Percentiles rank a stretch among this genome's conserved stretches.
Conservation (phyloP, 2,329 filamentous ascomycete genomes). For the Sclerotinia borealis region DNA sequence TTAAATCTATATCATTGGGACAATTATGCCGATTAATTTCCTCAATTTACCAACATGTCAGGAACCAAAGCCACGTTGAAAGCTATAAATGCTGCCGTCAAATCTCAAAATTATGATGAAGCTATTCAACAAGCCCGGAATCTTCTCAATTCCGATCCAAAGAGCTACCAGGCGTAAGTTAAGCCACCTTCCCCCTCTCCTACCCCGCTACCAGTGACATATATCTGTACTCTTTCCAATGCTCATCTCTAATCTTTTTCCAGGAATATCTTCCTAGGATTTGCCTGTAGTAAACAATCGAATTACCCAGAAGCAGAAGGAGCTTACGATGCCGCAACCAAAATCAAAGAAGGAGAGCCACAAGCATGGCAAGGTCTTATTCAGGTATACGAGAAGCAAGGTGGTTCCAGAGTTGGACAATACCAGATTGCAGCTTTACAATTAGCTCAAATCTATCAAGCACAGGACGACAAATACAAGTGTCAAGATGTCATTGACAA, state of each 20-base stretch:
- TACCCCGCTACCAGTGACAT: not conserved
- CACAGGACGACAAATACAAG: slow-evolving; percentile 57
- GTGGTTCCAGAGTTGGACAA: slow-evolving; percentile 58
- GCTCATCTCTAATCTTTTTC: slow-evolving; percentile 10
- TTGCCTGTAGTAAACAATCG: slow-evolving; percentile 72
- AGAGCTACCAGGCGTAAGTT: slow-evolving; percentile 74
- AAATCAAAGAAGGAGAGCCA: slow-evolving; percentile 66
- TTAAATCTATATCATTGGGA: not conserved
- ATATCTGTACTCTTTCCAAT: not conserved
- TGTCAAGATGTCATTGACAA: slow-evolving; percentile 69
- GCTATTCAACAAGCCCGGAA: slow-evolving; percentile 63
- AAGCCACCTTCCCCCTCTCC: too few relatives aligned
- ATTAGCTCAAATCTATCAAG: slow-evolving; percentile 68
- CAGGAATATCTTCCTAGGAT: slow-evolving; percentile 80
- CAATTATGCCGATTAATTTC: slow-evolving; percentile 17
- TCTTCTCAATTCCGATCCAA: slow-evolving; percentile 64
- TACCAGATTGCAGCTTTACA: slow-evolving; percentile 70
- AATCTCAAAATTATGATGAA: slow-evolving; percentile 71
- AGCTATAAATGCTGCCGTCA: slow-evolving; percentile 70
- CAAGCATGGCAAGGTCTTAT: slow-evolving; percentile 89
- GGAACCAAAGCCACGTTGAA: slow-evolving; percentile 67
- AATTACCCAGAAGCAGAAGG: slow-evolving; percentile 67
- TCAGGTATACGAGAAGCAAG: slow-evolving; percentile 77
- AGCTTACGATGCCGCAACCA: slow-evolving; percentile 67
- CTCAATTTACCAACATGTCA: slow-evolving; percentile 25